Base-by-base conservation (phyloP, 352 stramenopile species). In the Chrysophaeum taylorii region DNA sequence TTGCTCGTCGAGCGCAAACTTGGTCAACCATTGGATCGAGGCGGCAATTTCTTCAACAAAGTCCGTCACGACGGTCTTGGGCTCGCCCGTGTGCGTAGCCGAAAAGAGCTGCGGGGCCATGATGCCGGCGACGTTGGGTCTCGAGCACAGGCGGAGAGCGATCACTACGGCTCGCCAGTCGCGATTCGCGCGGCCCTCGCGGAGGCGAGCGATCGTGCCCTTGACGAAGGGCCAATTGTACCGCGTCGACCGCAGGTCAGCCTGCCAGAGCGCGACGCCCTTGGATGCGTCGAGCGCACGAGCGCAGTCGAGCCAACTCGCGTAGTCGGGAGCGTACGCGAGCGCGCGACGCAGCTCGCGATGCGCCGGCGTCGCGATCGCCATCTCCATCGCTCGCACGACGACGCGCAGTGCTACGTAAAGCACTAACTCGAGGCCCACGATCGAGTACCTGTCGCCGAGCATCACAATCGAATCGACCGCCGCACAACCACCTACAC, bases 41-140 rank as follows among this genome's bases (percentile, higher is more conserved):
- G 25, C 53, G 53, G 43, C 68, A 41, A 72, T 35, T 70, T 87
- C 78, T 0, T 79, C 66, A 15, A 87, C 74, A 70, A 89, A 89
- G 41, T 87, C 81, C n/a, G 48, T 70, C 2, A 87, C 82, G 21
- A 87, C 71, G 15, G 70, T 60, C 61, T 87, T 88, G 2, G 82
- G 81, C 71, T 85, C 81, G 57, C 83, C 83, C 14, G 75, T 84
- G 66, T 89, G 85, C 15, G 79, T 84, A 54, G 80, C 85, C 12
- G 68, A 76, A 70, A 89, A 89, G 48, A 87, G 74, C 48, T 89
- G 78, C 72, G 83, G 77, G 39, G 74, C 83, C 83, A 89, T 89
- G 27, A 89, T 81, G 0, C 83, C 83, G 9, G 81, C 83, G 2
- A 89, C 81, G 79, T 89, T 89, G 62, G 86, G 86, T 21, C 83